Evolutionary conservation across 371 early-diverging fungal species (phyloP).

Genomic region (Apophysomyces variabilis): DNA sequence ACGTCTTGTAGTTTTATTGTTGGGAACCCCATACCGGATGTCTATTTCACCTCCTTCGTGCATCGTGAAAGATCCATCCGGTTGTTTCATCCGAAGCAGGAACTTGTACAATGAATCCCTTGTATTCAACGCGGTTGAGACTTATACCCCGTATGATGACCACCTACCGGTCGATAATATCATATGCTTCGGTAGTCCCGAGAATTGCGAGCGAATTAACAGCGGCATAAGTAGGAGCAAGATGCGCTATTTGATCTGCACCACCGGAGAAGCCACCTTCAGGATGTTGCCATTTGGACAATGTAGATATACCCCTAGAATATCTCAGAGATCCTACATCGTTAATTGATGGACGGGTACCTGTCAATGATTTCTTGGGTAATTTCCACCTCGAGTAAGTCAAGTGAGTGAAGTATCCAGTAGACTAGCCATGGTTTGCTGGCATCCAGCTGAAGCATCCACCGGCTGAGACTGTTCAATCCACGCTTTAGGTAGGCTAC

Average conservation of each 20-base stretch:
- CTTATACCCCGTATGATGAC: not conserved
- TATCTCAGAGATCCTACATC: not conserved
- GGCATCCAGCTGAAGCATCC: slow-evolving; percentile 81
- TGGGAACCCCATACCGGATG: slow-evolving; percentile 55
- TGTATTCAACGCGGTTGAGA: not conserved
- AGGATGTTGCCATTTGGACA: slow-evolving; percentile 69
- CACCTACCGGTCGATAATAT: slow-evolving; percentile 62
- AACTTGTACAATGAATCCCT: slow-evolving; percentile 72
- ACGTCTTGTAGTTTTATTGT: not conserved
- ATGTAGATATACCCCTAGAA: slow-evolving; percentile 63
- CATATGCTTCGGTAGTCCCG: slow-evolving; percentile 75
- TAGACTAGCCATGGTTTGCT: slow-evolving; percentile 91
- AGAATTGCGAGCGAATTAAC: slow-evolving; percentile 75
- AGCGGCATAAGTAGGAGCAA: slow-evolving; percentile 89
- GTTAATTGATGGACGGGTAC: slow-evolving; percentile 26
- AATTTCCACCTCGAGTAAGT: slow-evolving; percentile 67
- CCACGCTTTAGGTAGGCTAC: slow-evolving; percentile 58
- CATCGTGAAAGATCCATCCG: slow-evolving; percentile 92
- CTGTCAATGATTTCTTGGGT: slow-evolving; percentile 45
- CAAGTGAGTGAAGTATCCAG: slow-evolving; percentile 89
- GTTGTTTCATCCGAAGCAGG: slow-evolving; percentile 82
- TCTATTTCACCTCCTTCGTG: slow-evolving; percentile 94
- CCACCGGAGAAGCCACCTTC: slow-evolving; percentile 92
- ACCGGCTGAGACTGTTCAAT: slow-evolving; percentile 56
- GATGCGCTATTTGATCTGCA: slow-evolving; percentile 77